phyloP scores from a whole-genome alignment of 1,284 basidiomycete species.

The Rhizoctonia solani region DNA sequence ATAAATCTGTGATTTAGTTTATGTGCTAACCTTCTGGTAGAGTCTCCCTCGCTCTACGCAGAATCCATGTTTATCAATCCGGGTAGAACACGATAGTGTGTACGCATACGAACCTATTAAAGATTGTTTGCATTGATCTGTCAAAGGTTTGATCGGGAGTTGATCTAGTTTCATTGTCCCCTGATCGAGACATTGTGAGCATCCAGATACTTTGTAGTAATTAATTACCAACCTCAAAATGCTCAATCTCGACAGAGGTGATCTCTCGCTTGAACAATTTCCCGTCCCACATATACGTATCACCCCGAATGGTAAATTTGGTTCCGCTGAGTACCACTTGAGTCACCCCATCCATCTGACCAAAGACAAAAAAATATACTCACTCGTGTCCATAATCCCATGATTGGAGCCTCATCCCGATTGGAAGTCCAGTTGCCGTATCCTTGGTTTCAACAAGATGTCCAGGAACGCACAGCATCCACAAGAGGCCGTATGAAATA shows the following conservation, averaged over 20 bases:
- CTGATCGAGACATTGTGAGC: not conserved
- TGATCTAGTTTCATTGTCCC: constrained; percentile 17
- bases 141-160: constrained; percentile 16
- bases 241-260: not conserved
- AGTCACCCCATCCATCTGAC: not conserved
- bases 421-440: constrained; percentile 8
- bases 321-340: not conserved
- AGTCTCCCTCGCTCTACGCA: constrained; percentile 17
- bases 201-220: not conserved
- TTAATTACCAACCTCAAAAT: not conserved
- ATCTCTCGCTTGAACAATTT: constrained; percentile 23
- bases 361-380: not conserved
- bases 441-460: constrained; percentile 8
- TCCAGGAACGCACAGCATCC: constrained; percentile 20
- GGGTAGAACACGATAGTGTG: too few relatives aligned
- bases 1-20: not conserved
- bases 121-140: constrained; percentile 4
- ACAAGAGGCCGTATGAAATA: constrained; percentile 23
- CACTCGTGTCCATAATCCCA: constrained; percentile 23
- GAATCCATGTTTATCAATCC: not conserved
- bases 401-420: constrained; percentile 14
- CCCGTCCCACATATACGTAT: constrained; percentile 15
- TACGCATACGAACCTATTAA: constrained; percentile 9
- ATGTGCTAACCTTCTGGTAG: constrained; percentile 11
- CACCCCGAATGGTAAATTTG: constrained; percentile 15